Evolutionary conservation across 2,329 filamentous ascomycete genomes (phyloP).

Genomic region (Fusarium albidum): DNA sequence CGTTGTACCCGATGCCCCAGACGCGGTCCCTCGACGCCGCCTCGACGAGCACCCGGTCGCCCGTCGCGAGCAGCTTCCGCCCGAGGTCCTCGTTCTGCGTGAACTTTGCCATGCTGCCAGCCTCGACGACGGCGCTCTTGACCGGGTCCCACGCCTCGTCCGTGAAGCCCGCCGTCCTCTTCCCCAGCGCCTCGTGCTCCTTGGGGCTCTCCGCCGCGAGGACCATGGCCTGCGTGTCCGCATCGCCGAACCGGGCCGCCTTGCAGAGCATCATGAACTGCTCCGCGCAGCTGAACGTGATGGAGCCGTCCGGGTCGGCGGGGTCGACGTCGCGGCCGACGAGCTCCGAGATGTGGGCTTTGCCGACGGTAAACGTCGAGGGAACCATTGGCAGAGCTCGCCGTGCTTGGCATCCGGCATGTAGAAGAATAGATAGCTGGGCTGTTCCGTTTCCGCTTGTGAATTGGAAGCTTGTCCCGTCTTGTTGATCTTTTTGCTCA

Average conservation of each 20-base stretch:
- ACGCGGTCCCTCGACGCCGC: constrained; percentile 43
- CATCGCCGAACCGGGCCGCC: constrained; percentile 46
- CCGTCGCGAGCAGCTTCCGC: constrained; percentile 42
- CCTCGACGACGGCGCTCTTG: constrained; percentile 43
- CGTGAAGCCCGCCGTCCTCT: constrained; percentile 38
- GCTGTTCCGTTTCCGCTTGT: constrained; percentile 15
- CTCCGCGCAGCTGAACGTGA: constrained; percentile 48
- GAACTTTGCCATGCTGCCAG: constrained; percentile 47
- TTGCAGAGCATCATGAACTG: constrained; percentile 55
- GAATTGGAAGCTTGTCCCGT: constrained; percentile 10
- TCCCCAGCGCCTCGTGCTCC: constrained; percentile 43
- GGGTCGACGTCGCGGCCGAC: constrained; percentile 36
- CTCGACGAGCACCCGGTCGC: constrained; percentile 43
- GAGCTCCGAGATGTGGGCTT: constrained; percentile 39
- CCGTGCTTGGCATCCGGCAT: constrained; percentile 42
- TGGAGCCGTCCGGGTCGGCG: constrained; percentile 12
- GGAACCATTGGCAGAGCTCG: constrained; percentile 49
- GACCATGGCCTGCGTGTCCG: constrained; percentile 29
- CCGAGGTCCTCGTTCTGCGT: constrained; percentile 40
- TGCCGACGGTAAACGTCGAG: constrained; percentile 41
- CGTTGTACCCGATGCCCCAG: constrained; percentile 47
- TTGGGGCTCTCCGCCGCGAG: constrained; percentile 39
- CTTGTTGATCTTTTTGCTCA: constrained; percentile 6
- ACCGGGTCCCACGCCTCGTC: constrained; percentile 42
- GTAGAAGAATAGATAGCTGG: constrained; percentile 43